phyloP scores from a whole-genome alignment of 306 rosid genomes.

The Acacia melanoxylon region DNA sequence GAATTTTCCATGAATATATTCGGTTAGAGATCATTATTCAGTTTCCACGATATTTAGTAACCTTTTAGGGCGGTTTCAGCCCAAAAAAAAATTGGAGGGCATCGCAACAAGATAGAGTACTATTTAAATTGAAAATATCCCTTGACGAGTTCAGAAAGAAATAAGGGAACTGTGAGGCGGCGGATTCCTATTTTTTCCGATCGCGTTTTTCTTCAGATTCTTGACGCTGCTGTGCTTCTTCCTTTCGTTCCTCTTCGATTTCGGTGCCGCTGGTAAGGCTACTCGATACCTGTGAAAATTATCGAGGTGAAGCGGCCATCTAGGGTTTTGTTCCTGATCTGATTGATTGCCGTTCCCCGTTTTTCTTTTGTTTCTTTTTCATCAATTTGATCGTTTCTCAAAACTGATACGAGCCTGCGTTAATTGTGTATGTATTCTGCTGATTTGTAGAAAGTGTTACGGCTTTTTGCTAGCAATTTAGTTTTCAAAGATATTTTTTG shows the following conservation, averaged over 20 bases:
- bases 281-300: constrained; percentile 56
- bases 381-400: not conserved
- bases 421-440: constrained; percentile 16
- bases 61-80: not conserved
- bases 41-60: no score
- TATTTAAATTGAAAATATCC: not conserved
- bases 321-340: constrained; percentile 47
- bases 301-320: constrained; percentile 39
- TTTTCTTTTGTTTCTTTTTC: not conserved
- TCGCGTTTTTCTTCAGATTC: constrained; percentile 13
- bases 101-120: not conserved
- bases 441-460: not conserved
- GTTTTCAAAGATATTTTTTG: not conserved
- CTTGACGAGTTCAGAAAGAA: not conserved
- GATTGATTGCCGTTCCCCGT: not conserved
- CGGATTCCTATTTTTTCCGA: not conserved
- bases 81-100: no score
- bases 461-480: constrained; percentile 6
- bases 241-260: constrained; percentile 10
- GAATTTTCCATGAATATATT: no score
- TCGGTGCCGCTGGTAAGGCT: constrained; percentile 65
- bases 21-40: no score
- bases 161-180: not conserved
- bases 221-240: not conserved
- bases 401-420: not conserved